Conservation (phyloP, 2,329 filamentous ascomycete species). For the Gaeumannomyces sp. region DNA sequence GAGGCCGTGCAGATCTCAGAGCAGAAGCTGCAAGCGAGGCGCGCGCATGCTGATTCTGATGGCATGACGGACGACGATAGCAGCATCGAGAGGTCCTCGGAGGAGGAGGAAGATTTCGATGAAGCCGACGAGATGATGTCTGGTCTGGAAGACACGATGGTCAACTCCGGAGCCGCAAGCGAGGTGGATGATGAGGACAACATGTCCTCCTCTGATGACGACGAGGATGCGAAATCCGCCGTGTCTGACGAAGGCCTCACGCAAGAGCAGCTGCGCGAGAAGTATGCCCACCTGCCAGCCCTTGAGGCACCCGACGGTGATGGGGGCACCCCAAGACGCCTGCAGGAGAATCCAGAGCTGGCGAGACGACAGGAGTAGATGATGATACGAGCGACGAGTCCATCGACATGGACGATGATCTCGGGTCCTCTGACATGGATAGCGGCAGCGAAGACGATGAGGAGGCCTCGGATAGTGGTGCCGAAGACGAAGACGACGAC, state of each 20-base stretch:
- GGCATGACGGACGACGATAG: constrained; percentile 34
- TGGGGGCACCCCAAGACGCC: constrained; percentile 13
- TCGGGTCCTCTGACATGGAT: constrained; percentile 52
- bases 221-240: constrained; percentile 46
- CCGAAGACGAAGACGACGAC: constrained; percentile 32
- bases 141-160: constrained; percentile 33
- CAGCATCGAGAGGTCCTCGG: constrained; percentile 25
- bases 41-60: constrained; percentile 48
- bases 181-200: constrained; percentile 44
- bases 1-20: constrained; percentile 68
- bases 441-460: constrained; percentile 37
- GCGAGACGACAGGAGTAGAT: constrained; percentile 12
- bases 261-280: constrained; percentile 60
- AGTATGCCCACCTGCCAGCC: constrained; percentile 60
- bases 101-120: constrained; percentile 42
- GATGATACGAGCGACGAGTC: constrained; percentile 58
- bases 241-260: constrained; percentile 59
- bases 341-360: background rate
- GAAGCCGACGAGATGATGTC: constrained; percentile 34
- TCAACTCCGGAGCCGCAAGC: constrained; percentile 27
- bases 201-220: constrained; percentile 59
- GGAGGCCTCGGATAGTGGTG: constrained; percentile 39
- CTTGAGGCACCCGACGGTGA: constrained; percentile 25
- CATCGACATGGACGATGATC: constrained; percentile 62
- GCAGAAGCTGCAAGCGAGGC: constrained; percentile 59